Conservation (phyloP, 768 basidiomycete species). For the Dendrothele bispora region DNA sequence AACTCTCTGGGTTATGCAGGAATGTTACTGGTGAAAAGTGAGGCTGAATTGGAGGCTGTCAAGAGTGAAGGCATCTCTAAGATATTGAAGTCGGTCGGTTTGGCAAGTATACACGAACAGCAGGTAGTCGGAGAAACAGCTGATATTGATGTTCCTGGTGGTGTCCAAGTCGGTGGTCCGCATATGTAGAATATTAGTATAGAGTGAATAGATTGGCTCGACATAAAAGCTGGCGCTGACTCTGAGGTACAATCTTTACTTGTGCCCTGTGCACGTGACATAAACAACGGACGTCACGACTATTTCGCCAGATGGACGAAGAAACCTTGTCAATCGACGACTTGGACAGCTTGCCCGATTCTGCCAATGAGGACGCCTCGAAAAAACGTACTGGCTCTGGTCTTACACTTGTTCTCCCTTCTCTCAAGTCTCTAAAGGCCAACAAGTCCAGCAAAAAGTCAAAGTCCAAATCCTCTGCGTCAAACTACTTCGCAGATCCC, state of each 20-base stretch:
- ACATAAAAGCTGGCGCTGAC: too few relatives aligned
- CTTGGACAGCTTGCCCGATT: constrained; percentile 4
- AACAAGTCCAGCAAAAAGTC: constrained; percentile 25
- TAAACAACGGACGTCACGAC: constrained; percentile 1
- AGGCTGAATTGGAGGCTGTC: constrained; percentile 70
- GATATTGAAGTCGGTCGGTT: constrained; percentile 64
- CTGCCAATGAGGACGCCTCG: not conserved
- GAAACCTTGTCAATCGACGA: constrained; percentile 8
- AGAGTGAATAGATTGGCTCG: too few relatives aligned
- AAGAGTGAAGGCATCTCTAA: constrained; percentile 60
- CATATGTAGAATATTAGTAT: not conserved
- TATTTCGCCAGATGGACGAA: constrained; percentile 6
- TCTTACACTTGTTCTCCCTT: constrained; percentile 5
- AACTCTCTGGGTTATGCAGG: constrained; percentile 92
- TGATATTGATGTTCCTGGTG: constrained; percentile 35
- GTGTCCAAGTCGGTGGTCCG: constrained; percentile 1
- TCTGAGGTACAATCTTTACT: too few relatives aligned
- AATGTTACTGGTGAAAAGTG: constrained; percentile 83
- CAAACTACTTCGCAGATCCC: constrained; percentile 28
- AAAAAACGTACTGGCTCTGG: constrained; percentile 2
- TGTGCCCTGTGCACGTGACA: too few relatives aligned
- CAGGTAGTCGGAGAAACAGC: constrained; percentile 52
- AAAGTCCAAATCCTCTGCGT: constrained; percentile 29
- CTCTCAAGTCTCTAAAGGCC: constrained; percentile 8
- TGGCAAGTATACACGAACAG: constrained; percentile 66